A percentile compares a stretch with the other conserved stretches of the same genome.
phyloP scores from a whole-genome alignment of 345 rosid species.

The Trapa incisa region DNA sequence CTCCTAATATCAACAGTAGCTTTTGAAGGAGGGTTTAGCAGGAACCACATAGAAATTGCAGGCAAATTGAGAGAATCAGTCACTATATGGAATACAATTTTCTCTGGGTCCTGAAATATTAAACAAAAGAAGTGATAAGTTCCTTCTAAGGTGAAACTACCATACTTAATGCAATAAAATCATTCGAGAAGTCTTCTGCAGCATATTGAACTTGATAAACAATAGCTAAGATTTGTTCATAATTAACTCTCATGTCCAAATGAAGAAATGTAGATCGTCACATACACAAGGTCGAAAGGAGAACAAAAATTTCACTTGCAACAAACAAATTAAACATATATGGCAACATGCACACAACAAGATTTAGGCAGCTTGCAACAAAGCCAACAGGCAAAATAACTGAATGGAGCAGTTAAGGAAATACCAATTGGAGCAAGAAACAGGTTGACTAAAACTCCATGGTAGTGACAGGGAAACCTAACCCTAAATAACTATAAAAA shows the following conservation, averaged over 20 bases:
- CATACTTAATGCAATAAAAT: background rate
- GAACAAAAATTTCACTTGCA: background rate
- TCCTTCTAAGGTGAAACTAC: background rate
- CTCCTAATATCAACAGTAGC: slow-evolving; percentile 56
- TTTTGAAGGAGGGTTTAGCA: slow-evolving; percentile 51
- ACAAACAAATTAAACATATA: background rate
- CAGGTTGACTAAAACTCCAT: background rate
- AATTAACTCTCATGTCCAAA: background rate
- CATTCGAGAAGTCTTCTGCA: background rate
- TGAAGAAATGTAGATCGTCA: background rate
- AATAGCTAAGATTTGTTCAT: background rate
- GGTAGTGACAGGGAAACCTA: background rate
- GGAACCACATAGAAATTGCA: slow-evolving; percentile 85
- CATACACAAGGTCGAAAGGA: background rate
- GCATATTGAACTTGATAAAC: background rate
- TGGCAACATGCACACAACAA: too few relatives aligned
- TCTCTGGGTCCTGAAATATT: slow-evolving; percentile 46
- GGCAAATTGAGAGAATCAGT: slow-evolving; percentile 77
- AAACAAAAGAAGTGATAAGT: slow-evolving; percentile 3
- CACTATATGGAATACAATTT: slow-evolving; percentile 72
- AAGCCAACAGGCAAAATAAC: background rate
- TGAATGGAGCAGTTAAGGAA: background rate
- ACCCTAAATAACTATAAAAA: background rate
- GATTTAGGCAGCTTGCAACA: background rate
- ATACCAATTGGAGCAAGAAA: background rate